Conservation (phyloP, 2,329 filamentous ascomycete genomes). For the Cadophora sp. region DNA sequence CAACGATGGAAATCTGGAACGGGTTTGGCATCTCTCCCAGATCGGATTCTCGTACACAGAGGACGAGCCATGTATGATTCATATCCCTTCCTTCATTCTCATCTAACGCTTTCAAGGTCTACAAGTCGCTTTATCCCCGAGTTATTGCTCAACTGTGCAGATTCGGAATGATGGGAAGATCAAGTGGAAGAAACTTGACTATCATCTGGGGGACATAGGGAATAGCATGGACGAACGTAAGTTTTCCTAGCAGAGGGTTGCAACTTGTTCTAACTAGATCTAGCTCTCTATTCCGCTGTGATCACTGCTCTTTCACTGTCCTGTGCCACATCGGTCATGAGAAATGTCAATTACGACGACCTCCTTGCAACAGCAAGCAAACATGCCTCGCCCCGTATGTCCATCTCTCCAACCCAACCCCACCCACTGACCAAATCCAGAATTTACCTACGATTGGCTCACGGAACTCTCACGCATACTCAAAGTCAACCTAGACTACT, state of each 20-base stretch:
- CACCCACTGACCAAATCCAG: conserved; percentile 46
- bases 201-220: conserved; percentile 56
- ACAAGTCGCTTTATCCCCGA: conserved; percentile 67
- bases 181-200: conserved; percentile 63
- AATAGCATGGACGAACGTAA: conserved; percentile 57
- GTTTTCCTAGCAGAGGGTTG: conserved; percentile 29
- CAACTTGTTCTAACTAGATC: conserved; percentile 32
- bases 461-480: conserved; percentile 72
- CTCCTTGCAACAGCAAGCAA: conserved; percentile 68
- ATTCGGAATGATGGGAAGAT: conserved; percentile 64
- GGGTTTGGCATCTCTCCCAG: conserved; percentile 75
- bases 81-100: neutral
- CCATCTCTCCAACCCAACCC: neutral
- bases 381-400: conserved; percentile 42
- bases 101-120: conserved; percentile 51
- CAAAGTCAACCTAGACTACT: conserved; percentile 80
- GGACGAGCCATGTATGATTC: conserved; percentile 66
- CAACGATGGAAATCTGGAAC: conserved; percentile 67
- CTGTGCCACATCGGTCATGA: conserved; percentile 56
- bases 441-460: conserved; percentile 67
- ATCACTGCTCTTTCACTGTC: conserved; percentile 66
- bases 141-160: conserved; percentile 63
- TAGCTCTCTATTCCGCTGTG: conserved; percentile 62
- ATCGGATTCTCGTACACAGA: conserved; percentile 77
- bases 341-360: conserved; percentile 68